A percentile compares a stretch with the other conserved stretches of the same genome.
phyloP scores from a whole-genome alignment of 306 rosid species.

The Cyamopsis tetragonoloba region DNA sequence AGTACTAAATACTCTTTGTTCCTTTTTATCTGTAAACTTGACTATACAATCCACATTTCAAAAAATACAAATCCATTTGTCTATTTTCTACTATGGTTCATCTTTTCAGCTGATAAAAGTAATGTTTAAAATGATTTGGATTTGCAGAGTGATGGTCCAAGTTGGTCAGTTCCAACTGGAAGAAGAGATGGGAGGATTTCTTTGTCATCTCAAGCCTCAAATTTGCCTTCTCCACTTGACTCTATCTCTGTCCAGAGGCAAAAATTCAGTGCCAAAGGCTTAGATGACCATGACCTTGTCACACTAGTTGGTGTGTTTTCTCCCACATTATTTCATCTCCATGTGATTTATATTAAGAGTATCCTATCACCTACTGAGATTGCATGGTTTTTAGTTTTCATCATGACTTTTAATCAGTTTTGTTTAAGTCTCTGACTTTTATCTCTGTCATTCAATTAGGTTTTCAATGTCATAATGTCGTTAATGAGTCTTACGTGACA shows the following conservation, averaged over 20 bases:
- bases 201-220: slow-evolving; percentile 38
- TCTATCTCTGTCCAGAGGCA: slow-evolving; percentile 42
- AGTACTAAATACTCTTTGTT: slow-evolving; percentile 27
- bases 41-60: no score
- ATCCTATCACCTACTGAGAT: no score
- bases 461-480: no score
- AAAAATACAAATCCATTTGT: background rate
- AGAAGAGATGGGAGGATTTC: slow-evolving; percentile 65
- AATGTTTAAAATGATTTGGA: background rate
- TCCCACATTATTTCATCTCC: background rate
- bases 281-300: slow-evolving; percentile 53
- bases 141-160: slow-evolving; percentile 63
- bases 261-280: slow-evolving; percentile 59
- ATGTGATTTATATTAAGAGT: background rate
- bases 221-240: slow-evolving; percentile 69
- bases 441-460: no score
- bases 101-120: background rate
- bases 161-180: slow-evolving; percentile 62
- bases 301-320: slow-evolving; percentile 45
- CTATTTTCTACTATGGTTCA: background rate
- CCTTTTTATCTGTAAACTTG: background rate
- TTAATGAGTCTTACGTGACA: no score
- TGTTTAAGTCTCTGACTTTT: no score
- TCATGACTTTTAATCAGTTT: no score
- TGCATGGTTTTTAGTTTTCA: no score